A percentile compares a stretch with the other conserved stretches of the same genome.
phyloP scores from a whole-genome alignment of 305 asterid species.

The Fraxinus sp. region DNA sequence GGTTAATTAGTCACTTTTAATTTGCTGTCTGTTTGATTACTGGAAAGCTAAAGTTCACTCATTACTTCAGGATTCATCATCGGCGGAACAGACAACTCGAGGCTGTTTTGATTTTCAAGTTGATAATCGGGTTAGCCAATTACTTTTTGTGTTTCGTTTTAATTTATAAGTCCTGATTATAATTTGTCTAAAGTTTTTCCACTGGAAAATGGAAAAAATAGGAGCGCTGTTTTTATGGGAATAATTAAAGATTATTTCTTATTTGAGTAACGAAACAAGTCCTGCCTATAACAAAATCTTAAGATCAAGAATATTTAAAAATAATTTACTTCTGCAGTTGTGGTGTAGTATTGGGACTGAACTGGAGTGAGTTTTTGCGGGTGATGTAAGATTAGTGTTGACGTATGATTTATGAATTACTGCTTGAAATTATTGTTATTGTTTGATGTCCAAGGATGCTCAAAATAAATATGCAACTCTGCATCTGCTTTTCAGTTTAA shows the following conservation, averaged over 20 bases:
- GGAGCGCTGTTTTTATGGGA: neutral
- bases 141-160: neutral
- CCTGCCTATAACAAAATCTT: neutral
- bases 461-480: neutral
- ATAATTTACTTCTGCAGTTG: neutral
- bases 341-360: neutral
- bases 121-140: slow-evolving; percentile 35
- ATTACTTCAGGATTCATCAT: slow-evolving; percentile 20
- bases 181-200: neutral
- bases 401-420: neutral
- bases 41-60: slow-evolving; percentile 18
- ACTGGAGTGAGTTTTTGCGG: neutral
- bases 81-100: slow-evolving; percentile 13
- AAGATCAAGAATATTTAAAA: neutral
- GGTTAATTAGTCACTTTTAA: neutral
- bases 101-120: slow-evolving; percentile 4
- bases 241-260: neutral
- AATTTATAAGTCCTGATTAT: neutral
- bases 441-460: neutral
- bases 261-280: neutral
- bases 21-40: slow-evolving; percentile 26
- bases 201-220: neutral
- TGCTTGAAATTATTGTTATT: neutral
- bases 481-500: slow-evolving; percentile 3
- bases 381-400: neutral